Percentiles rank a stretch among this genome's conserved stretches.
Conservation (phyloP, 352 stramenopile species). For the Globisporangium canariense region DNA sequence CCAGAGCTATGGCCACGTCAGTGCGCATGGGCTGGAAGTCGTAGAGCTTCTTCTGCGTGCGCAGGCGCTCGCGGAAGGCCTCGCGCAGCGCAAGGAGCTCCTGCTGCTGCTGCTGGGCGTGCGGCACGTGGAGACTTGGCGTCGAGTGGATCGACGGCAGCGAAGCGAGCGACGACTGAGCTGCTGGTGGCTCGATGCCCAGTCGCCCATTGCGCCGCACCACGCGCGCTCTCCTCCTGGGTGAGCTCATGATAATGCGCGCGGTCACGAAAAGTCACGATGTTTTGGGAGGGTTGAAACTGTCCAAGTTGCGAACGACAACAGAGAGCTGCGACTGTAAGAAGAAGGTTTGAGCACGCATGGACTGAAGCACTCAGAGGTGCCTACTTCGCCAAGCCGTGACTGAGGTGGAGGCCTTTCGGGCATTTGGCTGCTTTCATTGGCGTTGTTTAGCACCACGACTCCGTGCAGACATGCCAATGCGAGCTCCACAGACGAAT, state of each 20-base stretch:
- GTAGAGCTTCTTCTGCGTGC: slow-evolving; percentile 15
- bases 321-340: no score
- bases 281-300: background rate
- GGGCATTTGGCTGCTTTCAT: no score
- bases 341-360: no score
- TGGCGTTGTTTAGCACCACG: no score
- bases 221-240: slow-evolving; percentile 4
- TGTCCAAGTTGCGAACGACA: no score
- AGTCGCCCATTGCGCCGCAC: slow-evolving; percentile 23
- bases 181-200: slow-evolving; percentile 10
- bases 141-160: slow-evolving; percentile 19
- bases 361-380: no score
- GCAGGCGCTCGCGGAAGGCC: slow-evolving; percentile 22
- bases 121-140: background rate
- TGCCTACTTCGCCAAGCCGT: no score
- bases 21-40: slow-evolving; percentile 14
- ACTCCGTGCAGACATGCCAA: no score
- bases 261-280: slow-evolving; percentile 3
- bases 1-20: background rate
- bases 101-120: slow-evolving; percentile 18
- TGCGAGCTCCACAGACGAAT: no score
- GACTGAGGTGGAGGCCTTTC: no score
- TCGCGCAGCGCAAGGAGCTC: slow-evolving; percentile 17
- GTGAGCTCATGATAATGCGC: background rate
- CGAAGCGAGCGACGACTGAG: background rate